phyloP scores from a whole-genome alignment of 139 green algal species.

The Tetradesmus obliquus region DNA sequence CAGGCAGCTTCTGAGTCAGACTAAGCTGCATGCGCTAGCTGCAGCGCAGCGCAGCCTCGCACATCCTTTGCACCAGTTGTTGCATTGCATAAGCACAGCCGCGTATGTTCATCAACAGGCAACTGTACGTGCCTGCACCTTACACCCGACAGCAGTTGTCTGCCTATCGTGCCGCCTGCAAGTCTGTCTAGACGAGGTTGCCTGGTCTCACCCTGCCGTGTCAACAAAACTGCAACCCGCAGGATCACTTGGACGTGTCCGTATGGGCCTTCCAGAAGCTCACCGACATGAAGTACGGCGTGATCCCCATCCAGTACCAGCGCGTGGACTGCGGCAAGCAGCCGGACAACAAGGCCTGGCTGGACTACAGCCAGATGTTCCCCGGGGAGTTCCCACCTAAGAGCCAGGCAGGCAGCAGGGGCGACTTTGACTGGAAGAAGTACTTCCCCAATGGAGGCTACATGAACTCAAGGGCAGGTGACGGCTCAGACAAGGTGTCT shows the following conservation, averaged over 20 bases:
- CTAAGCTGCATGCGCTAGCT: no score
- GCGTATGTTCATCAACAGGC: no score
- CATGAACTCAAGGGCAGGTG: conserved; percentile 8
- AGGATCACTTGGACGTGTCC: conserved; percentile 38
- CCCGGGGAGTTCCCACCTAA: conserved; percentile 32
- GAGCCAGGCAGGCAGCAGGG: not conserved
- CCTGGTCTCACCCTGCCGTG: not conserved
- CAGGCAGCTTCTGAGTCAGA: no score
- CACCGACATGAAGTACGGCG: conserved; percentile 46
- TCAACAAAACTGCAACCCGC: not conserved
- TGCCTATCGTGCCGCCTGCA: no score
- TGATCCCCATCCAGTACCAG: conserved; percentile 43
- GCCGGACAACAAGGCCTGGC: conserved; percentile 29
- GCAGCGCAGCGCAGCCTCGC: no score
- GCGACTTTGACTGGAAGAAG: conserved; percentile 22
- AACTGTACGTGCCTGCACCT: no score
- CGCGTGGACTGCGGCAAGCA: conserved; percentile 26
- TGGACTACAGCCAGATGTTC: not conserved
- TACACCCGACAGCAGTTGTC: no score
- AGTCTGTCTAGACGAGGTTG: not conserved
- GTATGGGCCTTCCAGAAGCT: conserved; percentile 46
- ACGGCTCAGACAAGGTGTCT: conserved; percentile 1
- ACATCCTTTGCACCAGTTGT: no score
- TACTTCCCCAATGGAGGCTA: conserved; percentile 43
- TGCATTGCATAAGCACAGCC: no score